phyloP scores from a whole-genome alignment of 2,329 filamentous ascomycete genomes.

The Zasmidium cellare region DNA sequence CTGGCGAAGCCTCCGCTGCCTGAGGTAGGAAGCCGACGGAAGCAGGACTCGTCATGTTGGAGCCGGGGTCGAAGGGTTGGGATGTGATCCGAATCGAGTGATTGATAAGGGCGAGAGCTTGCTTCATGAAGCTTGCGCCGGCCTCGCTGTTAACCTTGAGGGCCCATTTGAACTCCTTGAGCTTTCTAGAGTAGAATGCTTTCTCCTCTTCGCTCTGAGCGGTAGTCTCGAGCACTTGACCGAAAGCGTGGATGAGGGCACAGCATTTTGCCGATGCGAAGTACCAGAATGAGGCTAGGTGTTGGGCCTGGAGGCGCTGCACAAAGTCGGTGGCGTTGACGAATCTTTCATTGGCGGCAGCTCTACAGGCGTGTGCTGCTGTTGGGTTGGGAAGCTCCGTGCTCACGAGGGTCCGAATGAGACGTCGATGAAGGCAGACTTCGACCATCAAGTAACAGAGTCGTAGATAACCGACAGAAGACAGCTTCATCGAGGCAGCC shows the following conservation, averaged over 20 bases:
- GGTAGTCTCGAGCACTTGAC: conserved; percentile 41
- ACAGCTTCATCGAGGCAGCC: conserved; percentile 31
- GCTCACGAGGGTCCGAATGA: conserved; percentile 37
- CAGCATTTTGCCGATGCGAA: conserved; percentile 46
- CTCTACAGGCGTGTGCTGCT: conserved; percentile 41
- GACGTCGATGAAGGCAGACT: conserved; percentile 46
- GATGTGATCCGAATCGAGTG: conserved; percentile 16
- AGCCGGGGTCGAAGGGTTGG: conserved; percentile 10
- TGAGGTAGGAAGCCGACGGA: conserved; percentile 8
- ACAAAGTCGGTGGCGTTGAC: conserved; percentile 48
- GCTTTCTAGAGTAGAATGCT: conserved; percentile 35
- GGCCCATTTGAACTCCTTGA: conserved; percentile 45
- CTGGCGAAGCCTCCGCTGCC: conserved; percentile 11
- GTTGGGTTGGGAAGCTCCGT: conserved; percentile 27
- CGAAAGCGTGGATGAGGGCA: conserved; percentile 44
- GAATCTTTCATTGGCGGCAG: conserved; percentile 45
- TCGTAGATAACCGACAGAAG: conserved; percentile 43
- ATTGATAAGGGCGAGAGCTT: conserved; percentile 32
- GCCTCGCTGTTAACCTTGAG: conserved; percentile 44
- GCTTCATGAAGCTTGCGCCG: conserved; percentile 45
- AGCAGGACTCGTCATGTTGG: conserved; percentile 18
- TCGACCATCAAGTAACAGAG: conserved; percentile 49
- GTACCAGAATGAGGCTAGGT: conserved; percentile 51
- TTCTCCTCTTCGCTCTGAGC: conserved; percentile 36
- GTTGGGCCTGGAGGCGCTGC: conserved; percentile 45